Evolutionary conservation across 1,139 yeast species (phyloP), one percentile per base, ranked within the genome.

Genomic region (Sugiyamaella japonica): DNA sequence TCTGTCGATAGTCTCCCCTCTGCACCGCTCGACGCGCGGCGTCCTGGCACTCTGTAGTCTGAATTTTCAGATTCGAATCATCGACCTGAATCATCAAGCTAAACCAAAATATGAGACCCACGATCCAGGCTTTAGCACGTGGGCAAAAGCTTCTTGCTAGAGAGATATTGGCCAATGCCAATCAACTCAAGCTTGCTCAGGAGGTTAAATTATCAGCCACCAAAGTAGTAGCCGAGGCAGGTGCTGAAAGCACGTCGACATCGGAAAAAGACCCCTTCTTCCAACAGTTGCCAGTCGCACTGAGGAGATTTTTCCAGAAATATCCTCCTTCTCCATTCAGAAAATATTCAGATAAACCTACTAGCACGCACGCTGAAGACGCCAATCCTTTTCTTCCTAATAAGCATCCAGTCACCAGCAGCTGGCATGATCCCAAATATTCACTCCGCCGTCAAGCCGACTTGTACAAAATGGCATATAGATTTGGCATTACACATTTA

Each of bases 341-440:
- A 31, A 69, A 78, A 62, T 91, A 90, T 70, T 75, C 88, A 7
- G 72, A 75, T 2, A 80, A 77, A 60, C 87, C 96, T 52, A 81
- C 88, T 5, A 74, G 81, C 32, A 82, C 87, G 20, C 75, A 75
- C 50, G 91, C 89, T 48, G 79, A 82, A 20, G 78, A 80, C 56
- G 86, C 89, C 64, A 93, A 93, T 70, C 99, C 99, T 52, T 93
- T 93, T 70, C 72, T 89, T 55, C 86, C 96, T 28, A 90, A 89
- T 69, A 86, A 81, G 67, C 90, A 91, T 70, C 90, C 95, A 13
- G 82, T 85, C 29, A 88, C 95, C 16, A 83, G 88, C 16, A 79
- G 75, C 63, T 83, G 86, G 76, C 95, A 89, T 64, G 84, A 84
- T 52, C 88, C 98, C 23, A 79, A 83, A 60, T 88, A 82, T 71